Conservation (phyloP, 2,329 filamentous ascomycete species). For the Dactylella cylindrospora region DNA sequence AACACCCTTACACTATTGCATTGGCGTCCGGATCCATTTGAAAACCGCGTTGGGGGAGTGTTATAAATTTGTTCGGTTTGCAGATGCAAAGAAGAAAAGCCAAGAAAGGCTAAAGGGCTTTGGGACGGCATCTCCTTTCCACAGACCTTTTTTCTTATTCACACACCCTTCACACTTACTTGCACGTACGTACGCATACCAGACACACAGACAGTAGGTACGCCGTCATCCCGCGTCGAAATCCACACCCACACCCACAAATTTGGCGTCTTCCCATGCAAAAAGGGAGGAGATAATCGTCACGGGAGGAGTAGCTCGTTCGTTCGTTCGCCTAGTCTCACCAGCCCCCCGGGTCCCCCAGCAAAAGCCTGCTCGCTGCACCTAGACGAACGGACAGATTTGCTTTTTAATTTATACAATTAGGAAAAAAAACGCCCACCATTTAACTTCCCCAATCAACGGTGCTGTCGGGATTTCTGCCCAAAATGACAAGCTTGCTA, state of each 20-base stretch:
- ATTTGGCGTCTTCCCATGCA: slow-evolving; percentile 56
- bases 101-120: slow-evolving; percentile 27
- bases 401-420: not conserved
- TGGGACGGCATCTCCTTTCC: slow-evolving; percentile 43
- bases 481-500: slow-evolving; percentile 28
- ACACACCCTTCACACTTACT: slow-evolving; percentile 4
- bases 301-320: not conserved
- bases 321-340: slow-evolving; percentile 8
- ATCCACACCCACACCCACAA: slow-evolving; percentile 28
- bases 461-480: slow-evolving; percentile 13
- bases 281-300: not conserved
- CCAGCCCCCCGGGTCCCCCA: too few relatives aligned
- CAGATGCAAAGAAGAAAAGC: slow-evolving; percentile 23
- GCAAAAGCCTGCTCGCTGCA: too few relatives aligned
- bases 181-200: too few relatives aligned
- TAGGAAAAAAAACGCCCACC: not conserved
- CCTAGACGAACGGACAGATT: too few relatives aligned
- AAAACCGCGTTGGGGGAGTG: slow-evolving; percentile 19
- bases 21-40: not conserved
- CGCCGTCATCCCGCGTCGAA: slow-evolving; percentile 15
- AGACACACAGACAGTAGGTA: too few relatives aligned
- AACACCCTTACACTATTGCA: not conserved
- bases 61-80: slow-evolving; percentile 16
- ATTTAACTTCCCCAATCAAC: not conserved
- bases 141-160: slow-evolving; percentile 15